Evolutionary conservation across 352 stramenopile species (phyloP).

Genomic region (Peronosclerospora sorghi): DNA sequence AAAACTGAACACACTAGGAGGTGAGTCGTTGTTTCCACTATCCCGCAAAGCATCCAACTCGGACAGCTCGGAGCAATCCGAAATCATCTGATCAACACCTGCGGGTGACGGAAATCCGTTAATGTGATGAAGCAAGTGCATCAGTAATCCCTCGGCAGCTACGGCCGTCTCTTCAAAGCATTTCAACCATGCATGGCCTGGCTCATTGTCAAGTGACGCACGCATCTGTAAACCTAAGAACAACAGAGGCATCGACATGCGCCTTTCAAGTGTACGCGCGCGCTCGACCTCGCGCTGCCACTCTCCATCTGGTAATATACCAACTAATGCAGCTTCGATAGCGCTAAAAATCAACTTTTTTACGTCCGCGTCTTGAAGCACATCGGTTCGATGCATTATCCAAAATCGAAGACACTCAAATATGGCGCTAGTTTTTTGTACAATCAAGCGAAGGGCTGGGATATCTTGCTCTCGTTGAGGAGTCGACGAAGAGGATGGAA

Average conservation of each 20-base stretch:
- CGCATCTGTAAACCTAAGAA: constrained; percentile 82
- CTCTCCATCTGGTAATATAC: constrained; percentile 62
- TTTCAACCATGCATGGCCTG: constrained; percentile 59
- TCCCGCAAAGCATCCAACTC: constrained; percentile 27
- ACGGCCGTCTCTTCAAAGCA: constrained; percentile 80
- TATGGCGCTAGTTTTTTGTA: constrained; percentile 75
- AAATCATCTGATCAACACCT: constrained; percentile 78
- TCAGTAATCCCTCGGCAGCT: constrained; percentile 65
- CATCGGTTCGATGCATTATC: constrained; percentile 67
- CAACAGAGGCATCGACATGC: constrained; percentile 74
- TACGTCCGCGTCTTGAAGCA: constrained; percentile 67
- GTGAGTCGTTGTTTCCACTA: constrained; percentile 19
- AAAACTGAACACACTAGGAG: constrained; percentile 53
- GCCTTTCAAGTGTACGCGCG: constrained; percentile 41
- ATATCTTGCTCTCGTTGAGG: constrained; percentile 44
- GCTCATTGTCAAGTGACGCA: constrained; percentile 61
- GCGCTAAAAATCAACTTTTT: constrained; percentile 80
- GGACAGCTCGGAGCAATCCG: constrained; percentile 59
- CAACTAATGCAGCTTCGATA: constrained; percentile 77
- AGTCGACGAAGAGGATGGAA: background rate
- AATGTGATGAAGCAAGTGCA: constrained; percentile 80
- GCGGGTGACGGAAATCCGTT: constrained; percentile 77
- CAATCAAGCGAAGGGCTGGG: constrained; percentile 56
- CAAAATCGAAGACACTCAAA: constrained; percentile 82
- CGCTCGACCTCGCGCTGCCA: constrained; percentile 76